Evolutionary conservation across 768 basidiomycete species (phyloP).

Genomic region (Polyporus arcularius): DNA sequence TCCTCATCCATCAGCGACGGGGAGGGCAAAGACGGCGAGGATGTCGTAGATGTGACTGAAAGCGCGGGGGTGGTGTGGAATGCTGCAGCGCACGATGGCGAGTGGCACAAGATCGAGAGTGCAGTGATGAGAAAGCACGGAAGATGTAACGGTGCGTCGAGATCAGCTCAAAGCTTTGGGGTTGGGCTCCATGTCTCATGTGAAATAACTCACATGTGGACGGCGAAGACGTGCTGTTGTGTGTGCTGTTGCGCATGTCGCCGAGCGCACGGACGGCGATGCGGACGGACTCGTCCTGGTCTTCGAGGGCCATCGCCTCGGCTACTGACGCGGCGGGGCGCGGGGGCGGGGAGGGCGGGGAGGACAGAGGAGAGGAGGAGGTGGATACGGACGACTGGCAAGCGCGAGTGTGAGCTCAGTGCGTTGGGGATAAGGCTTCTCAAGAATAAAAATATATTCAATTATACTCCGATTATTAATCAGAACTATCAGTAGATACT

Average conservation of each 20-base stretch:
- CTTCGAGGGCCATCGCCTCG: conserved; percentile 36
- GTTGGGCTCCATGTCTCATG: not conserved
- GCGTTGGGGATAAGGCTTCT: too few species aligned
- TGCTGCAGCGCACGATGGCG: conserved; percentile 18
- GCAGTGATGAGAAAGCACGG: conserved; percentile 17
- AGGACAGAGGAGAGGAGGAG: not conserved
- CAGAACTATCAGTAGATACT: too few species aligned
- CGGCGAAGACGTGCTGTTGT: conserved; percentile 23
- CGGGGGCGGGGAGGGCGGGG: not conserved
- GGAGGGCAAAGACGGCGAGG: conserved; percentile 33
- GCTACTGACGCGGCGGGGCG: not conserved
- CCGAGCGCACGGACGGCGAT: conserved; percentile 79
- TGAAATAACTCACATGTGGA: conserved; percentile 26
- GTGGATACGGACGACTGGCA: not conserved
- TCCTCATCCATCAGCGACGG: conserved; percentile 24
- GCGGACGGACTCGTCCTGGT: conserved; percentile 74
- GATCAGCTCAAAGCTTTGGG: not conserved
- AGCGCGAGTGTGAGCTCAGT: not conserved
- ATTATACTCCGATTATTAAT: too few species aligned
- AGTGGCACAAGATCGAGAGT: conserved; percentile 4
- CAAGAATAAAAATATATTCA: too few species aligned
- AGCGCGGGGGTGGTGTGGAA: conserved; percentile 39
- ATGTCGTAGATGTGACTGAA: conserved; percentile 32
- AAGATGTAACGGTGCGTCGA: not conserved
- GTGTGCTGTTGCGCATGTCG: conserved; percentile 66